Evolutionary conservation across 2,329 filamentous ascomycete species (phyloP).

Genomic region (Sphaerostilbella broomeana): DNA sequence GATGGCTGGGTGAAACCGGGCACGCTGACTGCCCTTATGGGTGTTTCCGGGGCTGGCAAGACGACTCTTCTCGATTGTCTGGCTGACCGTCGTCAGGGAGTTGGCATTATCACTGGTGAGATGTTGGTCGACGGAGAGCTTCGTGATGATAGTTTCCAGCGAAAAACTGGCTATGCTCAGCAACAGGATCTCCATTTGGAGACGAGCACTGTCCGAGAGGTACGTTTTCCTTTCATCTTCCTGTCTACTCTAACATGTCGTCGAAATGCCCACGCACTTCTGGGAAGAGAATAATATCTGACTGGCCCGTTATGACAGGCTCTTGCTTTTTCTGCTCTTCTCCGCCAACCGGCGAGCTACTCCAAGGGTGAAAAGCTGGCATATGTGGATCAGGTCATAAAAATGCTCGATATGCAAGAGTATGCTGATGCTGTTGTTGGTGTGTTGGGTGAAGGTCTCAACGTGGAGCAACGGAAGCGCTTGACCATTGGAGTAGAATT

Average conservation of each 20-base stretch:
- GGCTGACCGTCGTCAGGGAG: constrained; percentile 40
- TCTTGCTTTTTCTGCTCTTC: constrained; percentile 33
- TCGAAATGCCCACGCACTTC: too few species aligned
- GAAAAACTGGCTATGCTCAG: constrained; percentile 65
- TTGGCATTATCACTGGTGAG: constrained; percentile 63
- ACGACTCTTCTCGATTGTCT: constrained; percentile 58
- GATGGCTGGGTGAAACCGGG: constrained; percentile 72
- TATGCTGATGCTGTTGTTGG: constrained; percentile 49
- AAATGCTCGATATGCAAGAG: constrained; percentile 48
- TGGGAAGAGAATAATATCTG: too few species aligned
- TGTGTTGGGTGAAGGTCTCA: constrained; percentile 37
- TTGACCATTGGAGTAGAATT: constrained; percentile 45
- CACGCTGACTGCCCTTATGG: constrained; percentile 68
- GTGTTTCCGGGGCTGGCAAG: constrained; percentile 43
- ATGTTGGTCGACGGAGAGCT: constrained; percentile 64
- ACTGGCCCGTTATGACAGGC: too few species aligned
- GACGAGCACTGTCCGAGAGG: constrained; percentile 33
- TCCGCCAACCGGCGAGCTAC: constrained; percentile 39
- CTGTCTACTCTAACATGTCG: too few species aligned
- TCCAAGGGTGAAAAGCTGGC: constrained; percentile 42
- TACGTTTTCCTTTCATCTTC: too few species aligned
- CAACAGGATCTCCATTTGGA: constrained; percentile 51
- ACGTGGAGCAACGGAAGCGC: constrained; percentile 45
- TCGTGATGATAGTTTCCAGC: constrained; percentile 61
- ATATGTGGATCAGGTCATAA: constrained; percentile 48